Conservation (phyloP, 164 flowering plant genomes). For the Tetracentron sinense region DNA sequence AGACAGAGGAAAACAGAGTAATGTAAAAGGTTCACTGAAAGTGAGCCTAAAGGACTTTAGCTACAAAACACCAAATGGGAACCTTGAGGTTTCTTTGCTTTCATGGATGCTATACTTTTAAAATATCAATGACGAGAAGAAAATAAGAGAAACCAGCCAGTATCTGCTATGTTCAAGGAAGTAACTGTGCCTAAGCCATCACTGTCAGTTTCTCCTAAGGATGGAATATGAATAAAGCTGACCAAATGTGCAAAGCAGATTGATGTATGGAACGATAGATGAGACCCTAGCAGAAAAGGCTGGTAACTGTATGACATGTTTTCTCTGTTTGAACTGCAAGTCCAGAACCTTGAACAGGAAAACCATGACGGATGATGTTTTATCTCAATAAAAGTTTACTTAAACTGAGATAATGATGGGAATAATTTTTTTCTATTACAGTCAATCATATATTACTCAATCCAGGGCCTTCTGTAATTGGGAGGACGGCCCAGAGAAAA, state of each 20-base stretch:
- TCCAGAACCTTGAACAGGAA: not conserved
- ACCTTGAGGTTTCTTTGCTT: not conserved
- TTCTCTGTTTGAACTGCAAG: not conserved
- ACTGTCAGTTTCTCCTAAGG: not conserved
- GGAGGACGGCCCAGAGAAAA: slow-evolving; percentile 44
- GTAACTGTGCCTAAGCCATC: not conserved
- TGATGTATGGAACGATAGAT: not conserved
- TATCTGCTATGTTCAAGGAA: not conserved
- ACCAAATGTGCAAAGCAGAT: not conserved
- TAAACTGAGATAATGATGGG: not conserved
- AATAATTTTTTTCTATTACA: not conserved
- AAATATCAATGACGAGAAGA: not conserved
- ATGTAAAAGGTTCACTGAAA: too few species aligned
- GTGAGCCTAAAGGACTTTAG: too few species aligned
- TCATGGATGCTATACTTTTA: not conserved
- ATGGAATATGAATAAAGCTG: not conserved
- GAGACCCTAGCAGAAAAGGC: not conserved
- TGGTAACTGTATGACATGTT: not conserved
- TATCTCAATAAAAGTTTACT: not conserved
- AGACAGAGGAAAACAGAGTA: too few species aligned
- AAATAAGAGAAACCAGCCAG: not conserved
- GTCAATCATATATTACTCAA: slow-evolving; percentile 24
- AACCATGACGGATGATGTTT: not conserved
- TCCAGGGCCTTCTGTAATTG: slow-evolving; percentile 42
- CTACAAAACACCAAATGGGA: not conserved